Base-by-base conservation (phyloP, 169 alveolate species). In the Eimeria tenella region DNA sequence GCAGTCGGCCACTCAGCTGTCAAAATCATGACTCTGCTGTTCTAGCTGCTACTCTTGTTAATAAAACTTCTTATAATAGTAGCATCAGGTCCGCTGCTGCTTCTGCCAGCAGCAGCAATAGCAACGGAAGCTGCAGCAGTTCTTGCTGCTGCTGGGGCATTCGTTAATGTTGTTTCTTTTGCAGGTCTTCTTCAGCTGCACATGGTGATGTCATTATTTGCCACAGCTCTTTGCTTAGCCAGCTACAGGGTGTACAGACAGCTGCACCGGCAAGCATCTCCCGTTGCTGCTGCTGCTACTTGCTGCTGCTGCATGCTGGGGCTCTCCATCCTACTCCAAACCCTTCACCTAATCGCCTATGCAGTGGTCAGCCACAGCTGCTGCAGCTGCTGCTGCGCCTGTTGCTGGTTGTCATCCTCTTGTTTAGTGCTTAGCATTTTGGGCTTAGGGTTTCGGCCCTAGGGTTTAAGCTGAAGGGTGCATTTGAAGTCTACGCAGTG, bases 241-340 rank as follows among this genome's bases (percentile, higher is more conserved):
- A 52, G 68, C 65, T 11, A 17, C 65, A 56, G 86, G 65, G 86
- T 50, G 86, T 75, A 75, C 42, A 75, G 50, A 52, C 86, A 75
- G 86, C 86, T 42, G 68, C 86, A 52, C 50, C 60, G 17, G 65
- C 65, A 49, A 11, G 65, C 68, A 3, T 13, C 86, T 49, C 86
- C 86, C 23, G 63, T 75, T n/a, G 86, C 86, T 52, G 86, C 86
- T 49, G 86, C 86, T 11, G 86, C 86, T 11, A 75, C 86, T 31
- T 75, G 86, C 86, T 75, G 86, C 63, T 75, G 86, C 86, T 75
- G 65, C 86, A 11, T 75, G 42, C 86, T 75, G n/a, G 86, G 86
- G 50, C 19, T 49, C 17, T 11, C 86, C 13, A 10, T 52, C 11
- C 68, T 75, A 65, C 86, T 75, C 11, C 86, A 75, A 15, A 75